phyloP scores from a whole-genome alignment of 257 asterid species.

The Cruciata laevipes region DNA sequence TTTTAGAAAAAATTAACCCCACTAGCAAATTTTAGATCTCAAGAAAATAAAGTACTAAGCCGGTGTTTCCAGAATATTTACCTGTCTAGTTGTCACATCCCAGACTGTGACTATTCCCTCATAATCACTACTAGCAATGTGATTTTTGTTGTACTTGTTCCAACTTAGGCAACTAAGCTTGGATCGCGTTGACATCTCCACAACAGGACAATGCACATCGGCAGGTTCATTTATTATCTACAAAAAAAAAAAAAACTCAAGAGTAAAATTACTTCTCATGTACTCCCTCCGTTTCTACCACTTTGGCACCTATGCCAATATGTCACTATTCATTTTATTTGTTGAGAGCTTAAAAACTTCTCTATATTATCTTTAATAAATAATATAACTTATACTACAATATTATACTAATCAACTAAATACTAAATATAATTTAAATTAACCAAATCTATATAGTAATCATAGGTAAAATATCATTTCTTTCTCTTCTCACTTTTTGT shows the following conservation, averaged over 20 bases:
- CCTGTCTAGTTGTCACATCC: slow-evolving; percentile 44
- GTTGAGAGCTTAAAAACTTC: too few species aligned
- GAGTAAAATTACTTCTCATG: neutral
- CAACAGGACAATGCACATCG: slow-evolving; percentile 40
- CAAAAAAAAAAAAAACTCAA: slow-evolving; percentile 11
- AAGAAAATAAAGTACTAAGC: neutral
- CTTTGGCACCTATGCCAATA: too few species aligned
- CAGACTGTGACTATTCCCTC: slow-evolving; percentile 49
- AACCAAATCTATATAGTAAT: too few species aligned
- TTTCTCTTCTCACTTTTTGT: too few species aligned
- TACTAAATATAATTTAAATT: too few species aligned
- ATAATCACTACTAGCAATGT: slow-evolving; percentile 43
- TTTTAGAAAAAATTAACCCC: neutral
- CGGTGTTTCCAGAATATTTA: slow-evolving; percentile 5
- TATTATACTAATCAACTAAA: too few species aligned
- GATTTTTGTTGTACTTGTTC: slow-evolving; percentile 37
- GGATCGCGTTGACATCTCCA: slow-evolving; percentile 40
- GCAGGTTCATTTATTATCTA: slow-evolving; percentile 43
- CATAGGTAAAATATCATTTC: too few species aligned
- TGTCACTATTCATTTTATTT: too few species aligned
- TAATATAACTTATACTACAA: too few species aligned
- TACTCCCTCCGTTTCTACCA: too few species aligned
- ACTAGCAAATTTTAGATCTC: neutral
- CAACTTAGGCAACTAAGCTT: slow-evolving; percentile 48
- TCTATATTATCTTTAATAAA: too few species aligned